Evolutionary conservation across 2,329 filamentous ascomycete genomes (phyloP), one percentile per base, ranked within the genome.

Genomic region (Sporothrix protearum): DNA sequence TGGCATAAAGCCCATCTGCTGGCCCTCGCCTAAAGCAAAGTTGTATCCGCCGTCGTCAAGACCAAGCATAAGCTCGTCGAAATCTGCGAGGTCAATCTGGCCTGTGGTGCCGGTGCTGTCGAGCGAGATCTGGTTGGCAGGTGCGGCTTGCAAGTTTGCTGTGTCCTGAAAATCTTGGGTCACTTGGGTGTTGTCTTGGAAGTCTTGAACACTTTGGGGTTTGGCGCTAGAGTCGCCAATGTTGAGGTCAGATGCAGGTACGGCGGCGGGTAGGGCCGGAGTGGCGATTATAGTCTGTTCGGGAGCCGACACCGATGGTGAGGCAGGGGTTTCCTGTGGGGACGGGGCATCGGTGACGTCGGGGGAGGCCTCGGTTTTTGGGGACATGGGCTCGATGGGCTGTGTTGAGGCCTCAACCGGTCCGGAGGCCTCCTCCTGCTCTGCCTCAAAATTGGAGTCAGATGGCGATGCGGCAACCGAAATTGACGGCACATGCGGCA

Each of bases 21-120:
- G 30, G 8, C 33, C 16, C 5, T 68, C 53, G 7, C 30, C 66
- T 14, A 39, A 69, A 1, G 61, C 71, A 55, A 61, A 68, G 63
- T 71, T 66, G 36, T 68, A 71, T 7, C 72, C 67, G 30, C 72
- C 69, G 36, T 53, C 57, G 70, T 57, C 71, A 47, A 69, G 64
- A 68, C 63, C 55, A 33, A 7, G 47, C 59, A 69, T 57, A 9
- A 69, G 28, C 19, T 72, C 59, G 8, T 72, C 66, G n/a, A 72
- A 39, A 1, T 69, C 59, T n/a, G n/a, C 57, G 1, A 47, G 16
- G 10, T 64, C 47, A 3, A 45, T 12, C 28, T 69, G 53, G 19
- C 28, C 22, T 3, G 12, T n/a, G 51, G 12, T n/a, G 51, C 36
- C 36, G 51, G 33, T 4, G 33, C 28, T 51, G 25, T 68, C 42